Conservation (phyloP, 768 basidiomycete species). For the Tylopilus intermedius region DNA sequence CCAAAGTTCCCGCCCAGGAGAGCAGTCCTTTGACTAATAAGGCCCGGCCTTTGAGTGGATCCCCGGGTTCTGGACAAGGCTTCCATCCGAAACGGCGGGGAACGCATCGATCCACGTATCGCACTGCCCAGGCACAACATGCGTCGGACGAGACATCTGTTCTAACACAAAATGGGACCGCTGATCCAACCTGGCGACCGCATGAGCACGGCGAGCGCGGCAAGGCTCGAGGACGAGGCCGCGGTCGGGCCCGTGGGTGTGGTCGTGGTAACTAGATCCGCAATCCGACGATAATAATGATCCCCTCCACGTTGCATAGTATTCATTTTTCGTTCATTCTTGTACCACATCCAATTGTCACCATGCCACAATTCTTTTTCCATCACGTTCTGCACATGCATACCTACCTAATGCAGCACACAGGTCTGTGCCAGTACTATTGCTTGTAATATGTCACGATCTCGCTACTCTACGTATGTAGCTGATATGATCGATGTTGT, state of each 20-base stretch:
- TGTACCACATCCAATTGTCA: constrained; percentile 18
- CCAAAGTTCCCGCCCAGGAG: constrained; percentile 13
- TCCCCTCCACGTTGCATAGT: constrained; percentile 17
- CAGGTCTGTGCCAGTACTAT: constrained; percentile 9
- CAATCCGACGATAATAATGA: neutral
- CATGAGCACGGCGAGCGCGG: constrained; percentile 32
- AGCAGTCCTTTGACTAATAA: constrained; percentile 11
- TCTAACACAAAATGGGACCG: constrained; percentile 11
- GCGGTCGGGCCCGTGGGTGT: constrained; percentile 35
- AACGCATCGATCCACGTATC: constrained; percentile 3
- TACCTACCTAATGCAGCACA: constrained; percentile 17
- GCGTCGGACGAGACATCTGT: constrained; percentile 1
- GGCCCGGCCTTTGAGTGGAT: constrained; percentile 11
- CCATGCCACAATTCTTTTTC: constrained; percentile 14
- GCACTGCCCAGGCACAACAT: neutral
- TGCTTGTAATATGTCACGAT: constrained; percentile 14
- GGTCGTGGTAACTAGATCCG: constrained; percentile 30
- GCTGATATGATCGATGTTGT: constrained; percentile 16
- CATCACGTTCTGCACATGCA: constrained; percentile 22
- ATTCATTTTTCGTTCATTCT: constrained; percentile 14
- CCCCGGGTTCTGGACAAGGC: constrained; percentile 1
- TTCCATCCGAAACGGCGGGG: constrained; percentile 11
- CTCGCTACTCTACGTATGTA: constrained; percentile 7
- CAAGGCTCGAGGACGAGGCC: constrained; percentile 33
- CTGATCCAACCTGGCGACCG: constrained; percentile 7